phyloP scores from a whole-genome alignment of 768 basidiomycete genomes.

The Lentinula lateritia region DNA sequence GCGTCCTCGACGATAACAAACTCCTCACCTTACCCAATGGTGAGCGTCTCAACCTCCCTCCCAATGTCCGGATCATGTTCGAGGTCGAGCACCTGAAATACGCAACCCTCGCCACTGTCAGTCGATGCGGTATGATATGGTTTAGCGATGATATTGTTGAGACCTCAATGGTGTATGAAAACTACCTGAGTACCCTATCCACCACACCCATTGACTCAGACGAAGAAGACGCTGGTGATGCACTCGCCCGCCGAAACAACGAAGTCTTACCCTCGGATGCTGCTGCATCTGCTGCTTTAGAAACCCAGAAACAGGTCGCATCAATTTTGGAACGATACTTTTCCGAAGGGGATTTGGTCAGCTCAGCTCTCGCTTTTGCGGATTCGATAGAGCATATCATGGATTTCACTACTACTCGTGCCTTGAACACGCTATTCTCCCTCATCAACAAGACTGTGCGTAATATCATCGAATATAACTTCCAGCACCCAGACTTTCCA shows the following conservation, averaged over 20 bases:
- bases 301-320: slow-evolving; percentile 72
- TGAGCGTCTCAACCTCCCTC: slow-evolving; percentile 92
- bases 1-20: slow-evolving; percentile 99
- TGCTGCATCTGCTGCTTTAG: slow-evolving; percentile 54
- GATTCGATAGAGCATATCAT: slow-evolving; percentile 94
- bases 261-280: slow-evolving; percentile 36
- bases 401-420: slow-evolving; percentile 92
- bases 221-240: slow-evolving; percentile 72
- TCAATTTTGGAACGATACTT: slow-evolving; percentile 79
- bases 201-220: slow-evolving; percentile 79
- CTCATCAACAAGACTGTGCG: slow-evolving; percentile 94
- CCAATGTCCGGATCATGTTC: slow-evolving; percentile 99
- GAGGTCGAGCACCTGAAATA: slow-evolving; percentile 98
- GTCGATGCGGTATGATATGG: slow-evolving; percentile 99
- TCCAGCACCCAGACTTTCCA: slow-evolving; percentile 93
- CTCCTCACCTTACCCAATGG: slow-evolving; percentile 95
- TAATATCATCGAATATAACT: slow-evolving; percentile 91
- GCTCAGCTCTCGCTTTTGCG: slow-evolving; percentile 72
- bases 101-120: slow-evolving; percentile 96
- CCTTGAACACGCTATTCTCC: slow-evolving; percentile 94
- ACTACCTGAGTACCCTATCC: slow-evolving; percentile 78
- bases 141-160: slow-evolving; percentile 97
- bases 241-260: slow-evolving; percentile 58
- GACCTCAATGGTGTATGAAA: slow-evolving; percentile 83
- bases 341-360: slow-evolving; percentile 74